These are phyloP conservation scores for Coniochaeta pulveracea DNA, from an alignment of 2,329 filamentous ascomycete species.

Conservation along the genomic window DNA sequence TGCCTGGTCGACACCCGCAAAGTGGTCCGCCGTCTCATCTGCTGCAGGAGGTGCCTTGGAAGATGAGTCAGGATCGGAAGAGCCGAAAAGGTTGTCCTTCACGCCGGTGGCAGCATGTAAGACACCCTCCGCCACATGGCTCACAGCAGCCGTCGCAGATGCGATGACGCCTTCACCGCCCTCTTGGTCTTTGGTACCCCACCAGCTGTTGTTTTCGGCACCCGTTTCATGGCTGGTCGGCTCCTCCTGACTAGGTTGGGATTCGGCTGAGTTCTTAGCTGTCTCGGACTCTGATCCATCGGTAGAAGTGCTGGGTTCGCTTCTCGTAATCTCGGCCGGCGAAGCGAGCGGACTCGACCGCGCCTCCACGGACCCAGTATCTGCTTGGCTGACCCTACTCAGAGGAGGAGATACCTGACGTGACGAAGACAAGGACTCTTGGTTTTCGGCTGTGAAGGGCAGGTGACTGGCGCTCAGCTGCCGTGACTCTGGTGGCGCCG, in stretches of 20 bases:
- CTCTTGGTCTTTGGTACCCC: too few relatives aligned
- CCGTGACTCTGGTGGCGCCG: constrained; percentile 58
- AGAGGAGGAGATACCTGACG: constrained; percentile 66
- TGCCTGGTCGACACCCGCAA: constrained; percentile 38
- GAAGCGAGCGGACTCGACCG: constrained; percentile 15
- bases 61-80: too few relatives aligned
- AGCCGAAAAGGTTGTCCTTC: too few relatives aligned
- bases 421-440: constrained; percentile 60
- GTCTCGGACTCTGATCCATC: constrained; percentile 17
- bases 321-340: constrained; percentile 24
- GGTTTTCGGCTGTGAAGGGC: constrained; percentile 54
- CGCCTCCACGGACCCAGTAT: constrained; percentile 16
- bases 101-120: too few relatives aligned
- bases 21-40: constrained; percentile 31
- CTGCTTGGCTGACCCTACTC: constrained; percentile 48
- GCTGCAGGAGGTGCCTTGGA: constrained; percentile 9
- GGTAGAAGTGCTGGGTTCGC: constrained; percentile 20
- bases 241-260: constrained; percentile 8
- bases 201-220: constrained; percentile 2
- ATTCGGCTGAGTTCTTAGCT: constrained; percentile 8
- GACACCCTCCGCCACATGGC: constrained; percentile 9
- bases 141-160: constrained; percentile 7
- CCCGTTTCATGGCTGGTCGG: constrained; percentile 19
- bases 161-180: too few relatives aligned
- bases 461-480: constrained; percentile 71